A percentile compares a stretch with the other conserved stretches of the same genome.
Conservation (phyloP, 78 protist species). For the Protostelium mycophagum region DNA sequence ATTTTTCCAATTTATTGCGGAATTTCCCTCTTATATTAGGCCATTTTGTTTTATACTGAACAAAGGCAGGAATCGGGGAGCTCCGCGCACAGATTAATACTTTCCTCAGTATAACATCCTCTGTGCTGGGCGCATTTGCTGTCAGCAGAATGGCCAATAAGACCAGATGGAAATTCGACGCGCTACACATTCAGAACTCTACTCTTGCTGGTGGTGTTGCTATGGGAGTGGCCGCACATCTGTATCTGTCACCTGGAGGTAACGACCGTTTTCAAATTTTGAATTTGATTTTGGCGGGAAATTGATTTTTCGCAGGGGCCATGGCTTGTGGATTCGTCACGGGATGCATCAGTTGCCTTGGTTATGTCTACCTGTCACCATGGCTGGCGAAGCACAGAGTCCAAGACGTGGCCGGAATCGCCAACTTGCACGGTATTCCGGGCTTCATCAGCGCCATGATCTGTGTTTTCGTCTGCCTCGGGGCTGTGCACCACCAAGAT, state of each 20-base stretch:
- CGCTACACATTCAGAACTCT: constrained; percentile 88
- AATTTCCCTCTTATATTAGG: too few species aligned
- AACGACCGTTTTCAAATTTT: neutral
- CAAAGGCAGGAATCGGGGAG: neutral
- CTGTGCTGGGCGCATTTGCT: constrained; percentile 44
- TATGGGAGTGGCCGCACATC: constrained; percentile 76
- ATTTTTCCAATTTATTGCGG: neutral
- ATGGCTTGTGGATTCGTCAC: constrained; percentile 67
- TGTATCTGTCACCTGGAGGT: constrained; percentile 38
- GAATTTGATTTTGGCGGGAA: neutral
- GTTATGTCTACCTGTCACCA: constrained; percentile 73
- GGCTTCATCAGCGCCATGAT: constrained; percentile 73
- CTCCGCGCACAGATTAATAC: constrained; percentile 53
- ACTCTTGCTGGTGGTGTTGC: constrained; percentile 95
- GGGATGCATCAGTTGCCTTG: constrained; percentile 65
- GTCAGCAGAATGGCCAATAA: constrained; percentile 21
- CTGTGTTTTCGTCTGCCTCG: constrained; percentile 36
- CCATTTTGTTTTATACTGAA: neutral
- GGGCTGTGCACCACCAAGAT: constrained; percentile 42
- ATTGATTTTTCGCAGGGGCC: constrained; percentile 41
- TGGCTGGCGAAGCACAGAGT: constrained; percentile 21
- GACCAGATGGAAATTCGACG: constrained; percentile 34
- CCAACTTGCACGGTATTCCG: constrained; percentile 93
- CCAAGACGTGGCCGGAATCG: constrained; percentile 59
- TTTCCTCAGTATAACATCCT: constrained; percentile 25